Base-by-base conservation (phyloP, 2,329 filamentous ascomycete species). In the Alternaria sp. region DNA sequence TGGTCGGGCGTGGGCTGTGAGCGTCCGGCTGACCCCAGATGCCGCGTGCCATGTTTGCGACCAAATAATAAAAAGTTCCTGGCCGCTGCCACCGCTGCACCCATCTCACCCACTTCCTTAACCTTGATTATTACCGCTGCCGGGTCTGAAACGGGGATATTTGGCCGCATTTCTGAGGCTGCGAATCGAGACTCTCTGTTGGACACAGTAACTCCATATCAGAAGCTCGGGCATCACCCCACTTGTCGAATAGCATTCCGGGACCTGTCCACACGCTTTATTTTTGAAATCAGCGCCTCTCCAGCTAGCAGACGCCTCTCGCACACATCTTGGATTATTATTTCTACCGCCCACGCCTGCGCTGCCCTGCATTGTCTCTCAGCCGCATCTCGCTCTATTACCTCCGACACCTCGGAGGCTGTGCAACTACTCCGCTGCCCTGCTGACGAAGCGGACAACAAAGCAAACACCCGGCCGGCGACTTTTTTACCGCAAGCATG, bases 181-280 rank as follows among this genome's bases (percentile, higher is more conserved):
- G 67, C 59, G 57, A 49, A 61, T 62, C 59, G 62, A 65, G 62
- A 67, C 62, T 54, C 54, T 57, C 62, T 47, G 51, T 60, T 57
- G 57, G 63, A 63, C 60, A 60, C 63, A 62, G 60, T 62, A 59
- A 68, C 67, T 62, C 67, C 58, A 67, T 67, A 70, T 69, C 67
- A 64, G 50, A 59, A 61, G 63, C 67, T 67, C 68, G 65, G 69
- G 53, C 69, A 57, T 63, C 62, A 45, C 59, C 66, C 69, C 69
- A 65, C 60, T 62, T 59, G 68, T 70, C 58, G 68, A 62, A 62
- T 62, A 62, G 55, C 71, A 74, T 71, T 73, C 70, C 71, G 70
- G 61, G 63, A 69, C 61, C 67, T 70, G 66, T 70, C 65, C 67
- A 70, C 70, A 73, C 67, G 64, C 63, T 45, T 51, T 59, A 61